Conservation (phyloP, 2,329 filamentous ascomycete species). For the Elsinoe necatrix region DNA sequence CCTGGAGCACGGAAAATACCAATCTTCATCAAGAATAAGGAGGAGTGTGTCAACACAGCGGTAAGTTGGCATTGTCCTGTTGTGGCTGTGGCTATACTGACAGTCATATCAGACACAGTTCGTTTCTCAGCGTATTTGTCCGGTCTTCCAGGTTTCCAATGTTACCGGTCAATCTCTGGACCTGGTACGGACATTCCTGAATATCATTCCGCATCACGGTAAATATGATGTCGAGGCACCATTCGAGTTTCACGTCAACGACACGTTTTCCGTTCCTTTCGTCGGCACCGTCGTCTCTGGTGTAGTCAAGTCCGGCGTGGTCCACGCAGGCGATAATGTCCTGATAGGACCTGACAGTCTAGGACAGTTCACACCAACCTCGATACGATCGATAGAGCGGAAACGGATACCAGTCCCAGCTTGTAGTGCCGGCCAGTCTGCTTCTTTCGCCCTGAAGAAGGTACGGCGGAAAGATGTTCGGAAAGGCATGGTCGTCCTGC, state of each 20-base stretch:
- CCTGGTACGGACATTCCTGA: constrained; percentile 83
- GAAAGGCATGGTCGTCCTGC: constrained; percentile 95
- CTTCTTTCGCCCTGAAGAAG: constrained; percentile 81
- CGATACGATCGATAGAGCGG: constrained; percentile 84
- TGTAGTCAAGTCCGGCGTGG: constrained; percentile 72
- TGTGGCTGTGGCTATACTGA: not conserved
- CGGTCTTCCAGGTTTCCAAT: constrained; percentile 96
- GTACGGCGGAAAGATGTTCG: constrained; percentile 84
- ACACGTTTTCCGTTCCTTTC: constrained; percentile 96
- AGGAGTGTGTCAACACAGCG: constrained; percentile 90
- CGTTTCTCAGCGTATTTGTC: constrained; percentile 88
- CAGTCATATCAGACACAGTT: constrained; percentile 60
- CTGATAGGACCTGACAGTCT: constrained; percentile 84
- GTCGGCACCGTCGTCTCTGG: constrained; percentile 94
- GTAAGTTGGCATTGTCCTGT: constrained; percentile 19
- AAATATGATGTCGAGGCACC: constrained; percentile 81
- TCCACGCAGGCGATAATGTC: constrained; percentile 84
- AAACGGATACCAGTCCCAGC: constrained; percentile 85
- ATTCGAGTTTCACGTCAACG: constrained; percentile 93
- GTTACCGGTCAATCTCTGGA: constrained; percentile 89
- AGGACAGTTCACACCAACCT: constrained; percentile 80
- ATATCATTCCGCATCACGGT: constrained; percentile 89
- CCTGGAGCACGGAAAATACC: constrained; percentile 92
- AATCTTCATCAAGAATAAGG: constrained; percentile 83
- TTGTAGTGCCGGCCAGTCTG: constrained; percentile 84